Percentiles rank a stretch among this genome's conserved stretches.
These are phyloP conservation scores for Raffaelea ambrosiae DNA, from an alignment of 2,329 filamentous ascomycete genomes.

Conservation along the genomic window DNA sequence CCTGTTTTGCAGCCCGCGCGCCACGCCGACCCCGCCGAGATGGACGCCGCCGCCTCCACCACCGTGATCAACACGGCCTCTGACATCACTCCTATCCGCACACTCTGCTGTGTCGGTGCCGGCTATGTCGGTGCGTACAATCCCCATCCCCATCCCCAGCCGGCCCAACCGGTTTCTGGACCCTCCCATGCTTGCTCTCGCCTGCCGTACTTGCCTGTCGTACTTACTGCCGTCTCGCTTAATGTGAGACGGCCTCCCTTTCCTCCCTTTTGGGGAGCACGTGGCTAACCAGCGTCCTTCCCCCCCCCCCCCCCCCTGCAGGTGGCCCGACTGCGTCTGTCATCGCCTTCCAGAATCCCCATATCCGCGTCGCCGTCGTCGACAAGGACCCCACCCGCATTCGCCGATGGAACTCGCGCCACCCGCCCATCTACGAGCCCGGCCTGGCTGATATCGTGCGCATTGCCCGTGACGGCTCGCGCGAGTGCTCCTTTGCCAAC, in stretches of 20 bases:
- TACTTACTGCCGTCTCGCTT: neutral
- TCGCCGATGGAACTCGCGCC: conserved; percentile 61
- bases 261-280: neutral
- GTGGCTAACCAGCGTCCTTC: neutral
- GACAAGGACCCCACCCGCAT: conserved; percentile 60
- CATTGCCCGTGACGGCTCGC: conserved; percentile 51
- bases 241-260: neutral
- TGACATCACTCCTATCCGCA: conserved; percentile 29
- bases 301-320: conserved; percentile 17
- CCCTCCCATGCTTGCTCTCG: neutral
- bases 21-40: conserved; percentile 2
- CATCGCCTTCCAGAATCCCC: conserved; percentile 64
- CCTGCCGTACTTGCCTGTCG: neutral
- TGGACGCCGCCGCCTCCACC: neutral
- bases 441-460: conserved; percentile 61
- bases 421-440: conserved; percentile 70
- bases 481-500: conserved; percentile 31
- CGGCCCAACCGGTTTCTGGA: too few relatives aligned
- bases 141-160: neutral
- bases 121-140: conserved; percentile 58
- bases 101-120: conserved; percentile 66
- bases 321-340: conserved; percentile 70
- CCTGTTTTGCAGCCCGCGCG: conserved; percentile 20
- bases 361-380: conserved; percentile 65
- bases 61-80: conserved; percentile 7